Conservation (phyloP, 2,329 filamentous ascomycete genomes). For the Clathrospora elynae region DNA sequence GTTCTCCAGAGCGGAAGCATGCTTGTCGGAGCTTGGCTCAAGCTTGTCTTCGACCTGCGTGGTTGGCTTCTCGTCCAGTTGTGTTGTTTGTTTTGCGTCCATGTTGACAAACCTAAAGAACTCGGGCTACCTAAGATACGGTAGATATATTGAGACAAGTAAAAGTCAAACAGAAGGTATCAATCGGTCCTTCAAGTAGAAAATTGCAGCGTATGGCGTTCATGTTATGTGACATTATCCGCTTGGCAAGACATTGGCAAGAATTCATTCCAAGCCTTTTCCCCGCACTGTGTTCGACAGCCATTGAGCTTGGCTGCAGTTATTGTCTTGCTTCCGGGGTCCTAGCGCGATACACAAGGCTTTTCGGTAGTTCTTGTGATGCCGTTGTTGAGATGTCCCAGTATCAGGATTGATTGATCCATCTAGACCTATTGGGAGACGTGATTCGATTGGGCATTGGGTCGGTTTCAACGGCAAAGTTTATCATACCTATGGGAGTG, state of each 20-base stretch:
- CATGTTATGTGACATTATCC: background rate
- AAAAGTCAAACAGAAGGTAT: no score
- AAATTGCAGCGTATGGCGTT: slow-evolving; percentile 1
- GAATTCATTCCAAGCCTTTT: slow-evolving; percentile 24
- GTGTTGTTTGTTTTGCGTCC: slow-evolving; percentile 14
- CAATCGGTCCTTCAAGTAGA: background rate
- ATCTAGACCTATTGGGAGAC: no score
- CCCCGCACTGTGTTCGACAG: slow-evolving; percentile 29
- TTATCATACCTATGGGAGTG: no score
- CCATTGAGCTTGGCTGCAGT: slow-evolving; percentile 18
- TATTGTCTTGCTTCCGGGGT: no score
- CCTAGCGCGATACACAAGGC: slow-evolving; percentile 12
- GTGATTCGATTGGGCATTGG: no score
- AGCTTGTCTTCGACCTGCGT: slow-evolving; percentile 27
- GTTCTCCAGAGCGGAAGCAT: slow-evolving; percentile 14
- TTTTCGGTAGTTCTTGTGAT: slow-evolving; percentile 8
- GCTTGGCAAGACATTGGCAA: slow-evolving; percentile 23
- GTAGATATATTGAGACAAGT: background rate
- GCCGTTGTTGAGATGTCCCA: slow-evolving; percentile 4
- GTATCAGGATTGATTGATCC: no score
- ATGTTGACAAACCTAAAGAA: slow-evolving; percentile 1
- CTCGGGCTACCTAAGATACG: background rate
- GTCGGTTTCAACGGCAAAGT: no score
- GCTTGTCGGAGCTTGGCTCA: slow-evolving; percentile 24
- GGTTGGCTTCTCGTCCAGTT: slow-evolving; percentile 23